Evolutionary conservation across 139 green algal genomes (phyloP), one percentile per base, ranked within the genome.

Genomic region (Pseudopediastrum boryanum): DNA sequence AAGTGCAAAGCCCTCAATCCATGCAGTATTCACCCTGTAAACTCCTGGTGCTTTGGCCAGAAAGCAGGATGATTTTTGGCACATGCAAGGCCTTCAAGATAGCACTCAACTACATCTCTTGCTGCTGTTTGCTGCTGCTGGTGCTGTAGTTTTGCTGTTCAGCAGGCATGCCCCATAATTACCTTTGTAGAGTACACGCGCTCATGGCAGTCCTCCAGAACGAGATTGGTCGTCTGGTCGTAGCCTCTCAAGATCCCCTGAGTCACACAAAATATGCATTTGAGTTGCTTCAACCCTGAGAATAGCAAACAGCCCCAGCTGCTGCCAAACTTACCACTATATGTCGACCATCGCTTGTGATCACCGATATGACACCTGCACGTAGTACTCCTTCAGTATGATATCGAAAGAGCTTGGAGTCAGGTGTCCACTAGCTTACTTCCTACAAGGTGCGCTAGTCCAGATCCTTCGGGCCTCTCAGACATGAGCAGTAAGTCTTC

Each of bases 151-250:
- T n/a, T n/a, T n/a, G n/a, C n/a, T n/a, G n/a, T n/a, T n/a, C n/a
- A n/a, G n/a, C n/a, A n/a, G n/a, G n/a, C n/a, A n/a, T n/a, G n/a
- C n/a, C n/a, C n/a, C n/a, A n/a, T n/a, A n/a, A n/a, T n/a, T 36
- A 87, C 84, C 86, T 94, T 93, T 10, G 89, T 91, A 33, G 87
- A 95, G 80, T 94, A 99, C 3, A 99, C 93, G 0, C 96, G 86
- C 83, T 99, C 96, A 43, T 95, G 89, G 64, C 89, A 95, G 48
- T 98, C 93, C 50, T 97, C 92, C 33, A 99, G 68, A 10, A 99
- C 92, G 2, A 99, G 76, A 77, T 99, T 99, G 50, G 85, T 98
- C 6, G 86, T 82, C 73, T 99, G 96, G 69, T 99, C 96, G 69
- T 95, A 99, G 21, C 96, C 96, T 2, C 89, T 81, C 44, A 99